A percentile compares a stretch with the other conserved stretches of the same genome.
These are phyloP conservation scores for Cardiospermum halicacabum DNA, from an alignment of 345 rosid genomes.

Conservation along the genomic window DNA sequence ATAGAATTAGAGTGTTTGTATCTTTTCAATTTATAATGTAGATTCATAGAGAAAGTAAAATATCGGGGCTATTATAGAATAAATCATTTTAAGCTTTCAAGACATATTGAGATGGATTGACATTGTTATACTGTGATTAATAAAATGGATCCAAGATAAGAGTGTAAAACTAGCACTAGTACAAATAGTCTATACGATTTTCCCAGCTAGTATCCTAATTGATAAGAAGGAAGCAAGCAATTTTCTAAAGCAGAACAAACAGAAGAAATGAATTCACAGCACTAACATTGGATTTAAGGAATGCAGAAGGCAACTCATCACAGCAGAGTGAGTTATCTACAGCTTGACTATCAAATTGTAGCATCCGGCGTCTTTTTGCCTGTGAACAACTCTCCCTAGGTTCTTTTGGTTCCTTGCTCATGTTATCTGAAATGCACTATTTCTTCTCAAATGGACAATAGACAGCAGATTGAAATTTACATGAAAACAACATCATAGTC, in stretches of 20 bases:
- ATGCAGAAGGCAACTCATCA: conserved; percentile 57
- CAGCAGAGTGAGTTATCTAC: conserved; percentile 45
- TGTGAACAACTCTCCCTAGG: conserved; percentile 46
- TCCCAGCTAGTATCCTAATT: not conserved
- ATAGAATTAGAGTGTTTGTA: too few species aligned
- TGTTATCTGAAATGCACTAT: conserved; percentile 35
- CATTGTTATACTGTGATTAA: not conserved
- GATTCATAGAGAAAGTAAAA: not conserved
- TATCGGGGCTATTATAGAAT: not conserved
- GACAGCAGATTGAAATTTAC: not conserved
- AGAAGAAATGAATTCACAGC: conserved; percentile 6
- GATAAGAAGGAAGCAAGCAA: not conserved
- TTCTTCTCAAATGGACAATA: conserved; percentile 15
- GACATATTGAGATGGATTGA: not conserved
- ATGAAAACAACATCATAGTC: not conserved
- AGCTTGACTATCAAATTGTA: conserved; percentile 63
- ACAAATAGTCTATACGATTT: not conserved
- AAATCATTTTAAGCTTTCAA: not conserved
- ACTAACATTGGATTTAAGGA: conserved; percentile 70
- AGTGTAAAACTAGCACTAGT: not conserved
- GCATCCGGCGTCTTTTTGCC: conserved; percentile 84
- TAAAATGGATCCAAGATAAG: not conserved
- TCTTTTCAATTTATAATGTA: too few species aligned
- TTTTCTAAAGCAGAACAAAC: not conserved
- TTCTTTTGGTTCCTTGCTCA: conserved; percentile 46